Evolutionary conservation across 805 yeast species (phyloP).

Genomic region (Tetrapisispora arboricola): DNA sequence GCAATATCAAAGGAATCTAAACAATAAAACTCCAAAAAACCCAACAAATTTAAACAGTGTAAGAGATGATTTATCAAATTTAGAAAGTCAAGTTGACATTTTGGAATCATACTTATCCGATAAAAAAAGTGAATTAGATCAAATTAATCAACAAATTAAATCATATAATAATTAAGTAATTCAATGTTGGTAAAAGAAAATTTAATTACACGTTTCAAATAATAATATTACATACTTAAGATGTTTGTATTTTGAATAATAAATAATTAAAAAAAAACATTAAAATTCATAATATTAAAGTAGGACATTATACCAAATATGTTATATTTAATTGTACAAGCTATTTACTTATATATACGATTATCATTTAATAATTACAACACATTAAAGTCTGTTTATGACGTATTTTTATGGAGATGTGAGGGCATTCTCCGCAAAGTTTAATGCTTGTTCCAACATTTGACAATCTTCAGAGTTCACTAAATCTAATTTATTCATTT

Average conservation of each 20-base stretch:
- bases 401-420: not conserved
- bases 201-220: not conserved
- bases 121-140: conserved; percentile 50
- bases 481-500: conserved; percentile 13
- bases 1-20: conserved; percentile 16
- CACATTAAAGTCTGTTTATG: not conserved
- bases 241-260: too few relatives aligned
- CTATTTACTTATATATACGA: not conserved
- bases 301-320: too few relatives aligned
- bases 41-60: conserved; percentile 39
- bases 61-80: conserved; percentile 51
- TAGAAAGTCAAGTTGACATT: conserved; percentile 66
- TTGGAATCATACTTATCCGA: conserved; percentile 57
- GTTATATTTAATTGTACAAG: not conserved
- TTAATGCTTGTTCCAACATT: conserved; percentile 17
- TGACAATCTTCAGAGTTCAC: conserved; percentile 15
- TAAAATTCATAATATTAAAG: not conserved
- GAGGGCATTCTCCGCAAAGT: conserved; percentile 15
- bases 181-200: not conserved
- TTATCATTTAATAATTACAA: not conserved
- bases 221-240: not conserved
- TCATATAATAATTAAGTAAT: conserved; percentile 1
- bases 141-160: conserved; percentile 2
- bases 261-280: not conserved
- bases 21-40: not conserved